Evolutionary conservation across 2,329 filamentous ascomycete genomes (phyloP).

Genomic region (Drechslerella stenobrocha): DNA sequence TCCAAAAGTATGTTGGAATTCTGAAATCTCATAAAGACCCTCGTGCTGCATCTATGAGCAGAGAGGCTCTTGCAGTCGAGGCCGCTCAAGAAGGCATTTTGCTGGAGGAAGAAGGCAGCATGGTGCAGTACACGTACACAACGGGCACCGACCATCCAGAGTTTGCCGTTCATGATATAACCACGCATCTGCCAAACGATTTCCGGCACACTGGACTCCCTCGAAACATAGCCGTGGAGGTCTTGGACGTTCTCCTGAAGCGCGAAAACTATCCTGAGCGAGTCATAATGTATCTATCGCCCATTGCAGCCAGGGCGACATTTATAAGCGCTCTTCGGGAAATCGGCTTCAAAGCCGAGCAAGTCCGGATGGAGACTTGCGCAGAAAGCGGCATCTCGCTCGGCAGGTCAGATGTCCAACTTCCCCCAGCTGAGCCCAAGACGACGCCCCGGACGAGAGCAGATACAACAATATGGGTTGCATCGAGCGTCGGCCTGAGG

Average conservation of each 20-base stretch:
- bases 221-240: slow-evolving; percentile 32
- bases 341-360: slow-evolving; percentile 23
- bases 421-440: not conserved
- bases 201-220: slow-evolving; percentile 40
- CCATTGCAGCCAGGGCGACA: slow-evolving; percentile 11
- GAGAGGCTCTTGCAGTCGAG: slow-evolving; percentile 25
- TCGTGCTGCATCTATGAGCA: slow-evolving; percentile 25
- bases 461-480: slow-evolving; percentile 38
- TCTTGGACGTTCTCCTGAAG: slow-evolving; percentile 48
- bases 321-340: slow-evolving; percentile 24
- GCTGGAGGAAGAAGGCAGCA: slow-evolving; percentile 33
- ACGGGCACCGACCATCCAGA: not conserved
- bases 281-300: slow-evolving; percentile 46
- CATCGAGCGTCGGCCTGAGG: slow-evolving; percentile 10
- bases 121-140: slow-evolving; percentile 21
- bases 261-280: slow-evolving; percentile 51
- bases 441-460: slow-evolving; percentile 17
- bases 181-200: slow-evolving; percentile 39
- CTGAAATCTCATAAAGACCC: slow-evolving; percentile 30
- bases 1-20: slow-evolving; percentile 27
- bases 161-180: slow-evolving; percentile 22
- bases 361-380: slow-evolving; percentile 13
- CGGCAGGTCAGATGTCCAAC: slow-evolving; percentile 31
- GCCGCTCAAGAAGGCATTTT: slow-evolving; percentile 32
- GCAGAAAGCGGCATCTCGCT: slow-evolving; percentile 12